phyloP scores from a whole-genome alignment of 805 yeast species.

The Torulaspora microellipsoides region DNA sequence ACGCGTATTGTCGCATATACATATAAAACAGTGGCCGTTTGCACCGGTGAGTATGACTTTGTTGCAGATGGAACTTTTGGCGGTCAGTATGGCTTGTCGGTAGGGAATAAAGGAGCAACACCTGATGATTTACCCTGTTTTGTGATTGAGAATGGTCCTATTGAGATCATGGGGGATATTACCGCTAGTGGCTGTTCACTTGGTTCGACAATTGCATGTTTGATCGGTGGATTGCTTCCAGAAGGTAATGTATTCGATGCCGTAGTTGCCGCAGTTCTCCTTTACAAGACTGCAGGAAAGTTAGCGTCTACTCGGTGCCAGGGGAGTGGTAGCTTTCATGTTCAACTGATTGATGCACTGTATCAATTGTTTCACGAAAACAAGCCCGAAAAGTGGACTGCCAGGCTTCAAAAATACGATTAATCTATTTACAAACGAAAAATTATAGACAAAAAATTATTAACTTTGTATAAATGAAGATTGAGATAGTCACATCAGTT shows the following conservation, averaged over 20 bases:
- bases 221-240: constrained; percentile 43
- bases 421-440: constrained; percentile 15
- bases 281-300: constrained; percentile 61
- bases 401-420: constrained; percentile 8
- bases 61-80: constrained; percentile 43
- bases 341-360: constrained; percentile 29
- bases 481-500: constrained; percentile 30
- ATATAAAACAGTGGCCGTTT: constrained; percentile 57
- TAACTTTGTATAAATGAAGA: background rate
- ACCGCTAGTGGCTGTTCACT: constrained; percentile 85
- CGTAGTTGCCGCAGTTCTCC: constrained; percentile 48
- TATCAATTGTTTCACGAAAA: constrained; percentile 25
- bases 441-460: background rate
- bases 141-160: constrained; percentile 50
- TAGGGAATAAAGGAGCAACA: constrained; percentile 15
- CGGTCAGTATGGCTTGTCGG: constrained; percentile 21
- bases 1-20: constrained; percentile 48
- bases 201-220: constrained; percentile 65
- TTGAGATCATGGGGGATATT: constrained; percentile 55
- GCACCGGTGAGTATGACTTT: constrained; percentile 60
- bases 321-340: constrained; percentile 38
- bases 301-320: constrained; percentile 40
- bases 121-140: constrained; percentile 29
- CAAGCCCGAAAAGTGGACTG: constrained; percentile 28
- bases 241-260: constrained; percentile 39